phyloP scores from a whole-genome alignment of 176 grass and related monocot genomes.

The Canna indica region DNA sequence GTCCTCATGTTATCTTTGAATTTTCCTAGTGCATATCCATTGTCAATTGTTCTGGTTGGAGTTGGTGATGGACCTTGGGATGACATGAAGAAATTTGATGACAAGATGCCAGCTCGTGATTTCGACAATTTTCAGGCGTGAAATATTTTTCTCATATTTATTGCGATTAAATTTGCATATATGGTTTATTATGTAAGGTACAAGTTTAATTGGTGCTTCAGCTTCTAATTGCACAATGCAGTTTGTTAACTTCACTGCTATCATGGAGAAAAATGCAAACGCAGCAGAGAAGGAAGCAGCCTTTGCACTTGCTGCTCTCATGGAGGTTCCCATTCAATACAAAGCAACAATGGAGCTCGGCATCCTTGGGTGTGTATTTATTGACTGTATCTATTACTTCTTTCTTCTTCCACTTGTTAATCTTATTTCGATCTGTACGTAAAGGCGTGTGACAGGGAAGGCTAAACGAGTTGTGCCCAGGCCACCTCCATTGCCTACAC shows the following conservation, averaged over 20 bases:
- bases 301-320: conserved; percentile 81
- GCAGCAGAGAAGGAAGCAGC: conserved; percentile 60
- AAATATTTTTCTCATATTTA: no score
- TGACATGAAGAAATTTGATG: conserved; percentile 82
- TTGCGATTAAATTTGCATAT: not conserved
- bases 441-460: conserved; percentile 43
- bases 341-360: conserved; percentile 85
- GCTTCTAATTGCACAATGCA: conserved; percentile 11
- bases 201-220: not conserved
- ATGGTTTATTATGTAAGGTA: no score
- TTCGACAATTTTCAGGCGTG: conserved; percentile 94
- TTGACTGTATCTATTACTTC: not conserved
- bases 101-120: conserved; percentile 60
- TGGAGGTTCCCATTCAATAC: conserved; percentile 92
- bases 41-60: conserved; percentile 78
- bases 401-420: not conserved
- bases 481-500: conserved; percentile 46
- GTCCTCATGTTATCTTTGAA: not conserved
- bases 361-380: conserved; percentile 48
- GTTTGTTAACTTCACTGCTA: conserved; percentile 89
- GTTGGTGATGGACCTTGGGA: conserved; percentile 91
- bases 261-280: conserved; percentile 48
- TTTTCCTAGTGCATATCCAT: conserved; percentile 45
- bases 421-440: not conserved
- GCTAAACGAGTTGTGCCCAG: conserved; percentile 35